Conservation (phyloP, 2,329 filamentous ascomycete species). For the Clarireedia paspali region DNA sequence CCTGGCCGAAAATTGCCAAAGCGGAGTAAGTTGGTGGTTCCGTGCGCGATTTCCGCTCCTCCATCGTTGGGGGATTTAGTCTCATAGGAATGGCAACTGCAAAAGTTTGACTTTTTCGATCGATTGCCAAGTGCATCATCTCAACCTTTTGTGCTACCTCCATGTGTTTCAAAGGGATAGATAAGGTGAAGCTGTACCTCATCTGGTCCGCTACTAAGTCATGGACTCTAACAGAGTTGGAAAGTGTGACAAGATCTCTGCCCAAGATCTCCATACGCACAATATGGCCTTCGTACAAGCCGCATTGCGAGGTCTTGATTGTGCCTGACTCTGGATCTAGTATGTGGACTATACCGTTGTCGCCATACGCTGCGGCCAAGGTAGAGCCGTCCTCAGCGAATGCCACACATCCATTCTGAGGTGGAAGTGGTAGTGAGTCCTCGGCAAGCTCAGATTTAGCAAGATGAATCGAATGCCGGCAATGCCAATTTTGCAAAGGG, state of each 20-base stretch:
- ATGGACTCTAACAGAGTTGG: slow-evolving; percentile 68
- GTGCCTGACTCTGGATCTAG: slow-evolving; percentile 65
- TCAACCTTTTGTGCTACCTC: slow-evolving; percentile 32
- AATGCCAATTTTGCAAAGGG: slow-evolving; percentile 68
- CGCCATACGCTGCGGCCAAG: slow-evolving; percentile 59
- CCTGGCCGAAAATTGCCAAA: slow-evolving; percentile 59
- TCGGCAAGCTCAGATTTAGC: slow-evolving; percentile 33
- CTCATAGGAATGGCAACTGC: slow-evolving; percentile 46
- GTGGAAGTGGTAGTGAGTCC: neutral
- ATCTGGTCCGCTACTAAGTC: slow-evolving; percentile 75
- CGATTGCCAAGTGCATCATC: slow-evolving; percentile 63
- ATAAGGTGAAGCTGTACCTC: slow-evolving; percentile 56
- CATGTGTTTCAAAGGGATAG: slow-evolving; percentile 32
- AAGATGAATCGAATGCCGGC: slow-evolving; percentile 49
- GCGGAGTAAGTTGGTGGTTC: slow-evolving; percentile 39
- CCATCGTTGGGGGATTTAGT: slow-evolving; percentile 3
- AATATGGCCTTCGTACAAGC: slow-evolving; percentile 57
- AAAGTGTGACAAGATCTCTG: slow-evolving; percentile 67
- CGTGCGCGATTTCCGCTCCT: slow-evolving; percentile 15
- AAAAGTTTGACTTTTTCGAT: slow-evolving; percentile 56
- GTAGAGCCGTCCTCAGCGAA: slow-evolving; percentile 83
- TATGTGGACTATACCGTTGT: slow-evolving; percentile 60
- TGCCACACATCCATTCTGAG: slow-evolving; percentile 53
- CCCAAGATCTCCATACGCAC: slow-evolving; percentile 65
- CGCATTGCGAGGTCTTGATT: slow-evolving; percentile 59